Percentiles rank a stretch among this genome's conserved stretches.
Evolutionary conservation across 2,329 filamentous ascomycete species (phyloP).

Genomic region (Lasiodiplodia theobromae): DNA sequence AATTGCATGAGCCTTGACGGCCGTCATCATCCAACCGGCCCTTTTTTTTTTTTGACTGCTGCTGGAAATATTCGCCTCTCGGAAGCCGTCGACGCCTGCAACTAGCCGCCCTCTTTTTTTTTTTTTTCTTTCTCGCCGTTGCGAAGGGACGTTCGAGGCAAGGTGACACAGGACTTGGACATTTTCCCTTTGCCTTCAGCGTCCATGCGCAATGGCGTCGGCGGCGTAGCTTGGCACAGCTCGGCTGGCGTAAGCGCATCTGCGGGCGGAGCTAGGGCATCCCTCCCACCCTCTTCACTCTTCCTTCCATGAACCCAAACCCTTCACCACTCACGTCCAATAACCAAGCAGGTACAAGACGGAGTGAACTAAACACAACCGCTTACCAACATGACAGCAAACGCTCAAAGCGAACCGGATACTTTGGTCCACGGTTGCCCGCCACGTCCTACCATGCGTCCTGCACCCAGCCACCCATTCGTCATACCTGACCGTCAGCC

Average conservation of each 20-base stretch:
- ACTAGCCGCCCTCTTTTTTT: neutral
- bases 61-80: neutral
- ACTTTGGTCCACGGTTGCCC: neutral
- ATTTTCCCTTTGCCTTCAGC: neutral
- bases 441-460: neutral
- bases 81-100: neutral
- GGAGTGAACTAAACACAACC: neutral
- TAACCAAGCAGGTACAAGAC: neutral
- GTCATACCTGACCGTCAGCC: neutral
- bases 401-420: neutral
- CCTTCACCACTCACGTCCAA: neutral
- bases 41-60: neutral
- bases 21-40: constrained; percentile 11
- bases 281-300: neutral
- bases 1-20: constrained; percentile 6
- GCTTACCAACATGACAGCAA: neutral
- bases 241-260: constrained; percentile 20
- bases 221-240: constrained; percentile 19
- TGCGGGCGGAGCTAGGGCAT: neutral
- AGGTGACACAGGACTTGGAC: neutral
- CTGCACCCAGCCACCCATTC: neutral
- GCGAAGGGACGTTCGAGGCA: neutral
- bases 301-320: too few species aligned
- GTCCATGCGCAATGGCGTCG: constrained; percentile 23
- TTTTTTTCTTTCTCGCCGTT: neutral